A percentile compares a stretch with the other conserved stretches of the same genome.
Conservation (phyloP, 345 rosid genomes). For the Eucalyptus tenuipes region DNA sequence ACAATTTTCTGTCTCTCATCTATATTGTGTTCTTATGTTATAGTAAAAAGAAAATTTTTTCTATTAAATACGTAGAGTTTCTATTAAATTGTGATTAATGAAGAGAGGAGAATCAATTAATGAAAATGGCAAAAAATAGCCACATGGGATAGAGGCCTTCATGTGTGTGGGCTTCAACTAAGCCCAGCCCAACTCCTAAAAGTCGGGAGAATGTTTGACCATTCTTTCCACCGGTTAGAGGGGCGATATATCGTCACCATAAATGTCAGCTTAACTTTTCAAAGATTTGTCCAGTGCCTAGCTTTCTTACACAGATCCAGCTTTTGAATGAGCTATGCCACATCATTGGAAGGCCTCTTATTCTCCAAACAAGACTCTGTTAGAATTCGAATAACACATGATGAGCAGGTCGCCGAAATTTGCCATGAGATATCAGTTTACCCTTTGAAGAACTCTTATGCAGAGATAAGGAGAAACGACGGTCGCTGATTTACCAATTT, state of each 20-base stretch:
- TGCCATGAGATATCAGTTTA: background rate
- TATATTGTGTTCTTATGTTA: background rate
- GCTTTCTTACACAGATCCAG: background rate
- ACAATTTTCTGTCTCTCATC: background rate
- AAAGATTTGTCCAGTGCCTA: background rate
- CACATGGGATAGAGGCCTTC: background rate
- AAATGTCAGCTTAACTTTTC: background rate
- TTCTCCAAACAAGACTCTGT: background rate
- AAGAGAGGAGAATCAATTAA: background rate
- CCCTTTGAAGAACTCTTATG: background rate
- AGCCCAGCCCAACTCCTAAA: background rate
- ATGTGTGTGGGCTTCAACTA: background rate
- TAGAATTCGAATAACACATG: background rate
- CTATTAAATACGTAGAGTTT: background rate
- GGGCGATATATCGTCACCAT: background rate
- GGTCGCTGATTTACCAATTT: fast-evolving
- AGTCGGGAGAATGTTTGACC: background rate
- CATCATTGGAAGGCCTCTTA: background rate
- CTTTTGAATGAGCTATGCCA: background rate
- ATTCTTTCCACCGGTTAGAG: background rate
- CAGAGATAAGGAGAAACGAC: background rate
- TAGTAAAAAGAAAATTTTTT: background rate
- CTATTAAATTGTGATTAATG: background rate
- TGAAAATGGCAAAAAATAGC: background rate
- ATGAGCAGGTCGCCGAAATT: background rate